phyloP scores from a whole-genome alignment of 805 yeast genomes.

The Yamadazyma ubonensis region DNA sequence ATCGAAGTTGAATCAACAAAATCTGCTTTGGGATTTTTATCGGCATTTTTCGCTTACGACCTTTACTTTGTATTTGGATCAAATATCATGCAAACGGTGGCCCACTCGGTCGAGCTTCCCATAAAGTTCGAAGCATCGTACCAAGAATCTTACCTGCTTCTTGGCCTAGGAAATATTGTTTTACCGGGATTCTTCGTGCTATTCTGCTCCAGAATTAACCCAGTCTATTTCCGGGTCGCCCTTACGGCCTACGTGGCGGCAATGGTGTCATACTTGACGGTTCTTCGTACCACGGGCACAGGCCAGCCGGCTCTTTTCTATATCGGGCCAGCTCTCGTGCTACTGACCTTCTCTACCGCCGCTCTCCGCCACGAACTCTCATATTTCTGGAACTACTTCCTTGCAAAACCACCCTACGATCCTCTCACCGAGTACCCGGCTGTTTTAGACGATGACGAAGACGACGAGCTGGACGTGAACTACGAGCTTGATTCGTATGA shows the following conservation, averaged over 20 bases:
- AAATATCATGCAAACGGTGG: slow-evolving; percentile 61
- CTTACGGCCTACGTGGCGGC: slow-evolving; percentile 51
- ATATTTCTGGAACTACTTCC: slow-evolving; percentile 37
- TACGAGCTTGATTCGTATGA: slow-evolving; percentile 17
- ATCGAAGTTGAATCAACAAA: slow-evolving; percentile 1
- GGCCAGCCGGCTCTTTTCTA: slow-evolving; percentile 73
- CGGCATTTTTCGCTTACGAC: slow-evolving; percentile 58
- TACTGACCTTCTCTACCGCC: slow-evolving; percentile 29
- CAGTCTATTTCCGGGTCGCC: slow-evolving; percentile 47
- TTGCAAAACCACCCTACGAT: slow-evolving; percentile 10
- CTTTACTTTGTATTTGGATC: slow-evolving; percentile 66
- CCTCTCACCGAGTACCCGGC: background rate
- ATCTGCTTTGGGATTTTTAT: slow-evolving; percentile 33
- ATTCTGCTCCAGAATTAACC: slow-evolving; percentile 51
- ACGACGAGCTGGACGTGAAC: slow-evolving; percentile 14
- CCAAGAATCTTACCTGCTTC: slow-evolving; percentile 29
- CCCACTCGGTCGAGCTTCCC: slow-evolving; percentile 55
- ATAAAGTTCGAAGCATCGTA: slow-evolving; percentile 47
- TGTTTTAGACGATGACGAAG: background rate
- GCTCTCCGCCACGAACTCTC: slow-evolving; percentile 41
- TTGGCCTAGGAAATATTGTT: slow-evolving; percentile 68
- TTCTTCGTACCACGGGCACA: slow-evolving; percentile 33
- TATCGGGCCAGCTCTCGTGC: slow-evolving; percentile 48
- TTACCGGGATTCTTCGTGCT: slow-evolving; percentile 57
- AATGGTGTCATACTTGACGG: slow-evolving; percentile 41